A percentile compares a stretch with the other conserved stretches of the same genome.
Conservation (phyloP, 805 yeast genomes). For the Kazachstania viticola region DNA sequence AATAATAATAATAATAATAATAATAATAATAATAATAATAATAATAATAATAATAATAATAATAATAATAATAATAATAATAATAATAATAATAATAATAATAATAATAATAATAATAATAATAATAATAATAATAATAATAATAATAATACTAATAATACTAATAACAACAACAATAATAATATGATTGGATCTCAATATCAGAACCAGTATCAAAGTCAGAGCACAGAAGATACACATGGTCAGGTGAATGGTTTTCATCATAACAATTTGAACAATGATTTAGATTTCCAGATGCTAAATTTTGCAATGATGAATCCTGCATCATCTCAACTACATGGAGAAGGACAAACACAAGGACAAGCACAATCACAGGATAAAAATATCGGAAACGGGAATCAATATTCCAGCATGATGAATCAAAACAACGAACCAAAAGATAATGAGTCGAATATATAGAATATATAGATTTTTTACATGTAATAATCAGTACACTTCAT, state of each 20-base stretch:
- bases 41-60: too few relatives aligned
- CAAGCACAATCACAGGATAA: neutral
- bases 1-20: too few relatives aligned
- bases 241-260: neutral
- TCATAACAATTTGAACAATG: neutral
- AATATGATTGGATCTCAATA: neutral
- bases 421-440: too few relatives aligned
- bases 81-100: conserved; percentile 4
- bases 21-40: too few relatives aligned
- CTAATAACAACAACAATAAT: neutral
- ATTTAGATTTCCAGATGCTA: neutral
- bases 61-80: neutral
- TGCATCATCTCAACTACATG: neutral
- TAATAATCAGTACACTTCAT: neutral
- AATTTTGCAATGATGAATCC: neutral
- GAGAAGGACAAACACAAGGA: neutral
- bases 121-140: conserved; percentile 9
- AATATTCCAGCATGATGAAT: neutral
- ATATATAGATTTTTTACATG: too few relatives aligned
- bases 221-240: neutral
- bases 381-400: neutral
- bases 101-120: conserved; percentile 17
- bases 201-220: neutral
- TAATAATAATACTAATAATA: conserved; percentile 1
- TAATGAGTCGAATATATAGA: neutral